Evolutionary conservation across 2,329 filamentous ascomycete genomes (phyloP).

Genomic region (Rhynchosporium secalis): DNA sequence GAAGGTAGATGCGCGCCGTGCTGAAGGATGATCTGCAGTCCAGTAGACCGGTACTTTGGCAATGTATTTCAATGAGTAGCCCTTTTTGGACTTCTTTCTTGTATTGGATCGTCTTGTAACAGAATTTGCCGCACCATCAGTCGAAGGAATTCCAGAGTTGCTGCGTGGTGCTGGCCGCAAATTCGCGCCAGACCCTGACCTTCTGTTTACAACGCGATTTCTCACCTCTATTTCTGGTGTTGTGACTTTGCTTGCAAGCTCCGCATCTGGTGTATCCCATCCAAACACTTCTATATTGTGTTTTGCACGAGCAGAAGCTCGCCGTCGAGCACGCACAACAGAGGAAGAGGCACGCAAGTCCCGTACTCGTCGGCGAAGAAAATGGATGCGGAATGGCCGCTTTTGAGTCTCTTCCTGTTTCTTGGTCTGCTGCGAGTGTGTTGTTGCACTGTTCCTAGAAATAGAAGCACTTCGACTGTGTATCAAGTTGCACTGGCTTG

Average conservation of each 20-base stretch:
- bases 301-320: slow-evolving; percentile 25
- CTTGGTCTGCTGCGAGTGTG: slow-evolving; percentile 13
- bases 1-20: slow-evolving; percentile 3
- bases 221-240: slow-evolving; percentile 7
- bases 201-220: neutral
- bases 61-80: slow-evolving; percentile 31
- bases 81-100: slow-evolving; percentile 14
- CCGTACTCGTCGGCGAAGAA: slow-evolving; percentile 20
- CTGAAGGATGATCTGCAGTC: slow-evolving; percentile 17
- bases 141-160: slow-evolving; percentile 19
- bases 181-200: neutral
- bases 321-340: slow-evolving; percentile 23
- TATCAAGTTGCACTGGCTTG: slow-evolving; percentile 20
- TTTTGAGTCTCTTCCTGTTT: slow-evolving; percentile 28
- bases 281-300: slow-evolving; percentile 33
- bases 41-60: slow-evolving; percentile 29
- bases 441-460: slow-evolving; percentile 22
- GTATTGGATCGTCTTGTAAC: slow-evolving; percentile 16
- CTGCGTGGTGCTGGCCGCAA: neutral
- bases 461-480: slow-evolving; percentile 22
- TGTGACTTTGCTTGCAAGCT: slow-evolving; percentile 22
- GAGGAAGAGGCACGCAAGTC: slow-evolving; percentile 23
- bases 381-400: slow-evolving; percentile 21
- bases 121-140: slow-evolving; percentile 29
- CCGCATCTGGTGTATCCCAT: slow-evolving; percentile 23